A percentile compares a stretch with the other conserved stretches of the same genome.
Conservation (phyloP, 768 basidiomycete genomes). For the Mrakia blollopis region DNA sequence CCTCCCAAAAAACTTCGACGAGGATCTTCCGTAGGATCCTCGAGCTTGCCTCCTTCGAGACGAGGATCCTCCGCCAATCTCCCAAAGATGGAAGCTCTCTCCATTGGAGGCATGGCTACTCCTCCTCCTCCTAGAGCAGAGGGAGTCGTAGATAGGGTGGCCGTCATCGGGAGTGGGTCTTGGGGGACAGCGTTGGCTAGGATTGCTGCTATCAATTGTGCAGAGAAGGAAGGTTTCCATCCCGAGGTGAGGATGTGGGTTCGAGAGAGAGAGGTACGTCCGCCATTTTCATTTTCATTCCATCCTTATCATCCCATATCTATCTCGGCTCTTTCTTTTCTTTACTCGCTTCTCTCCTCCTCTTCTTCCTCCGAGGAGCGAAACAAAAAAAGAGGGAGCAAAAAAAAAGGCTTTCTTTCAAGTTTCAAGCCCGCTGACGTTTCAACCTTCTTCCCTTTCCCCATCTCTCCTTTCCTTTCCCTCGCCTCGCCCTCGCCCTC, state of each 20-base stretch:
- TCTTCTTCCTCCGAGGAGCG: not conserved
- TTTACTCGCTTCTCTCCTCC: not conserved
- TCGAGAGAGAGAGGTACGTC: slow-evolving; percentile 30
- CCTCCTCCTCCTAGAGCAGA: slow-evolving; percentile 3
- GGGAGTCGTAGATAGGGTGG: slow-evolving; percentile 20
- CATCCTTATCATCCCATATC: not conserved
- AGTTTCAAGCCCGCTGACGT: slow-evolving; percentile 6
- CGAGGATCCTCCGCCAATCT: slow-evolving; percentile 29
- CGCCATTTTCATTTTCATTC: too few relatives aligned
- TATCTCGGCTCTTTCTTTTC: not conserved
- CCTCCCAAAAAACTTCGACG: slow-evolving; percentile 28
- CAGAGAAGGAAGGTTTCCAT: slow-evolving; percentile 28
- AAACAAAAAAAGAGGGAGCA: too few relatives aligned
- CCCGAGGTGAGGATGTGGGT: slow-evolving; percentile 33
- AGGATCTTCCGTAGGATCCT: slow-evolving; percentile 28
- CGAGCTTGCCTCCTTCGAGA: slow-evolving; percentile 12
- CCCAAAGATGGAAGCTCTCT: slow-evolving; percentile 31
- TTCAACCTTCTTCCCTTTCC: not conserved
- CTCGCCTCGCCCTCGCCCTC: not conserved
- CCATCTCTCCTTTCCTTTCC: not conserved
- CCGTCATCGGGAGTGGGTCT: slow-evolving; percentile 31
- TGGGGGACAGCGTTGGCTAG: slow-evolving; percentile 32
- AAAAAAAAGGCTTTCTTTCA: too few relatives aligned
- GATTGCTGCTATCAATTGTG: slow-evolving; percentile 33
- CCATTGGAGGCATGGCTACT: slow-evolving; percentile 7